A percentile compares a stretch with the other conserved stretches of the same genome.
Evolutionary conservation across 345 rosid species (phyloP).

Genomic region (Arabis alpina): DNA sequence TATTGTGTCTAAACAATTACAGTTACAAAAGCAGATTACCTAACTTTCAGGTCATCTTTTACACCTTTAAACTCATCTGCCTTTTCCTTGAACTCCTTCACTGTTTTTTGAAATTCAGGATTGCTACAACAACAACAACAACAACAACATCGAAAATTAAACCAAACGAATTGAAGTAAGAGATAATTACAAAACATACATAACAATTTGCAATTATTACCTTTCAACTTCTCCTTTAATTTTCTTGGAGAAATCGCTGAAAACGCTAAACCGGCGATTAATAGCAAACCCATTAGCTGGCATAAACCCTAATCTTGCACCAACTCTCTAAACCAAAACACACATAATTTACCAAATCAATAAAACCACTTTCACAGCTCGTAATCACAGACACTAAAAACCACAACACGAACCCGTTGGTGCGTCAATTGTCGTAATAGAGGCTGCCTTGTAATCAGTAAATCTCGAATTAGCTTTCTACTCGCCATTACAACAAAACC

Average conservation of each 20-base stretch:
- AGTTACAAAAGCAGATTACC: conserved; percentile 52
- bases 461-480: conserved; percentile 57
- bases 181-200: neutral
- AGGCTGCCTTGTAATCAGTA: conserved; percentile 57
- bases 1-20: conserved; percentile 46
- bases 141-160: neutral
- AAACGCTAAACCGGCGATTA: conserved; percentile 69
- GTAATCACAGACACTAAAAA: conserved; percentile 24
- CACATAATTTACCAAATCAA: conserved; percentile 20
- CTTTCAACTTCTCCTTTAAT: conserved; percentile 71
- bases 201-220: neutral
- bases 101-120: conserved; percentile 74
- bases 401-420: conserved; percentile 51
- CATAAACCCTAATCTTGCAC: conserved; percentile 47
- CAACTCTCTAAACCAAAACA: conserved; percentile 46
- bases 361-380: neutral
- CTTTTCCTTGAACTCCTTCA: conserved; percentile 78
- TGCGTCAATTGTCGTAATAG: conserved; percentile 45
- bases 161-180: neutral
- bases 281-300: conserved; percentile 44
- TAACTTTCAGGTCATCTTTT: conserved; percentile 70
- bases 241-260: conserved; percentile 76
- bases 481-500: too few relatives aligned
- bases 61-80: conserved; percentile 70
- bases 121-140: conserved; percentile 52